Percentiles rank a stretch among this genome's conserved stretches.
Conservation (phyloP, 176 grass and related monocot species). For the Alloteropsis semialata region DNA sequence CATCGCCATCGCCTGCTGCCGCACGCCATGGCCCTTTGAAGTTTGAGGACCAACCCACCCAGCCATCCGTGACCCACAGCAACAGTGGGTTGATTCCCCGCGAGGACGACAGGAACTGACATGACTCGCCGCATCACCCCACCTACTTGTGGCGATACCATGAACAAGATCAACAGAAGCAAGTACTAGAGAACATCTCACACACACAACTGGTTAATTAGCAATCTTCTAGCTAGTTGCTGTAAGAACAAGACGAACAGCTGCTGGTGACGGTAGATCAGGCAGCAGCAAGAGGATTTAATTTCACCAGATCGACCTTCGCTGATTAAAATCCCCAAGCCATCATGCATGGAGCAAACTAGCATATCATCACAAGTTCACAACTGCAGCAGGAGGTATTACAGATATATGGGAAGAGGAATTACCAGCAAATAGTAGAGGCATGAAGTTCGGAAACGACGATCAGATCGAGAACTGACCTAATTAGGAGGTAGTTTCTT, state of each 20-base stretch:
- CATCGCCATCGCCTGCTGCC: conserved; percentile 11
- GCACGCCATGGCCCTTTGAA: not conserved
- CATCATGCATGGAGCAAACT: not conserved
- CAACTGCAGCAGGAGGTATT: not conserved
- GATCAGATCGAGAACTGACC: conserved; percentile 20
- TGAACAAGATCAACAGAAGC: not conserved
- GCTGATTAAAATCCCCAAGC: not conserved
- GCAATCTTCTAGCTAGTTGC: not conserved
- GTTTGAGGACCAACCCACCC: conserved; percentile 2
- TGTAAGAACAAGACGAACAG: not conserved
- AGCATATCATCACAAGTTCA: conserved; percentile 23
- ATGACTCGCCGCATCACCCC: conserved; percentile 25
- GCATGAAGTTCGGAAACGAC: conserved; percentile 19
- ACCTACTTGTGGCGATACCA: not conserved
- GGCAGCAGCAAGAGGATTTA: not conserved
- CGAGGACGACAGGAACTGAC: conserved; percentile 32
- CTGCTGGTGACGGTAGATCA: not conserved
- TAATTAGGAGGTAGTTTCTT: not conserved
- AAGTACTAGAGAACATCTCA: not conserved
- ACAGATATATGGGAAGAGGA: not conserved
- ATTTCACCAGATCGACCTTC: not conserved
- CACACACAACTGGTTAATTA: no score
- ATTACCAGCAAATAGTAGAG: conserved; percentile 28
- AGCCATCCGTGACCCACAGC: conserved; percentile 20
- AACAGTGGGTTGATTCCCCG: conserved; percentile 47